Evolutionary conservation across 73 alveolate species (phyloP).

Genomic region (Paramecium octaurelia): DNA sequence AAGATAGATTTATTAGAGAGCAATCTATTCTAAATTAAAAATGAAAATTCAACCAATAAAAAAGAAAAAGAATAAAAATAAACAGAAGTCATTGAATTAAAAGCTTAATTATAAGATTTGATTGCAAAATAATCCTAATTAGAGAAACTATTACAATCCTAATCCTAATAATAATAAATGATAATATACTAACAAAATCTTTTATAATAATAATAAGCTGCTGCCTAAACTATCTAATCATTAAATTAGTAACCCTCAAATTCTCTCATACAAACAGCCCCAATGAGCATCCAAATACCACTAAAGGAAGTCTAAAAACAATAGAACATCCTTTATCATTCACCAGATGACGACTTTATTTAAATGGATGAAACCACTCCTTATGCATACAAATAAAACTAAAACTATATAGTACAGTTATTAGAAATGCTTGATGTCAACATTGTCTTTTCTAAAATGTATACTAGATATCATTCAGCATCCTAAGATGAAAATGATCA

Average conservation of each 20-base stretch:
- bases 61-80: conserved; percentile 1
- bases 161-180: conserved; percentile 12
- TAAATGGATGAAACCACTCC: neutral
- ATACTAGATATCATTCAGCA: neutral
- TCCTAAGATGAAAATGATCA: neutral
- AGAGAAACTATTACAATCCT: neutral
- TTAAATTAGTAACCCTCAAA: neutral
- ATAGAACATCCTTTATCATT: neutral
- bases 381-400: neutral
- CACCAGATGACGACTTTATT: neutral
- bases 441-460: neutral
- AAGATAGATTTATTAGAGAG: neutral
- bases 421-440: neutral
- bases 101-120: neutral
- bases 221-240: neutral
- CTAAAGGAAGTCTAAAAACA: neutral
- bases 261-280: neutral
- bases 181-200: neutral
- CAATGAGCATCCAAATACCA: neutral
- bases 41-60: neutral
- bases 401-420: neutral
- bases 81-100: conserved; percentile 14
- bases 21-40: neutral
- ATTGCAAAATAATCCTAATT: neutral
- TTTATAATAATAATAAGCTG: neutral